These are phyloP conservation scores for Aspergillus intermedius DNA, from an alignment of 2,329 filamentous ascomycete genomes.

Conservation along the genomic window DNA sequence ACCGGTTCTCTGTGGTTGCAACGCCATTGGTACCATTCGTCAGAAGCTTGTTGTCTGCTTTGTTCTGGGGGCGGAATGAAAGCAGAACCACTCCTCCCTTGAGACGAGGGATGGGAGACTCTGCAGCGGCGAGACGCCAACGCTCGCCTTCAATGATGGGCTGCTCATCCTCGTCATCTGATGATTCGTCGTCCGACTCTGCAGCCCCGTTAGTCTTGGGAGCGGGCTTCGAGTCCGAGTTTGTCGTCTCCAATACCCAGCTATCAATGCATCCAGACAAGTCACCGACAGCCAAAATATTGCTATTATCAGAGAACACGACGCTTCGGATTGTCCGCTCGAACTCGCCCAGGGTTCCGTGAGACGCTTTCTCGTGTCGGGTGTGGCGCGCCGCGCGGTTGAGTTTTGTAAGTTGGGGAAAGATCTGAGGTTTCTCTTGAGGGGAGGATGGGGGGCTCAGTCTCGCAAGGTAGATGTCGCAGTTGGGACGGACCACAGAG, in stretches of 20 bases:
- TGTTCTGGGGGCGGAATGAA: conserved; percentile 54
- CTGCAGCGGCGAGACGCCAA: conserved; percentile 70
- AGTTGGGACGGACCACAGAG: conserved; percentile 53
- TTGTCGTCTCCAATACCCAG: conserved; percentile 59
- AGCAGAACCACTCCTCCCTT: conserved; percentile 59
- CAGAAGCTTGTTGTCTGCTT: conserved; percentile 16
- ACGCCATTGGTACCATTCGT: conserved; percentile 38
- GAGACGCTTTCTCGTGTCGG: conserved; percentile 43
- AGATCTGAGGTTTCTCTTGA: conserved; percentile 38
- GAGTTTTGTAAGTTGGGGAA: conserved; percentile 40
- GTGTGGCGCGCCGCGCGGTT: conserved; percentile 29
- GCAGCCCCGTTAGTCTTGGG: conserved; percentile 38
- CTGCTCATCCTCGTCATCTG: conserved; percentile 46
- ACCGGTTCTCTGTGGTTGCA: conserved; percentile 46
- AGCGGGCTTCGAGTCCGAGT: conserved; percentile 33
- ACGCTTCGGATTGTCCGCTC: conserved; percentile 67
- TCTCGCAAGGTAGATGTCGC: conserved; percentile 49
- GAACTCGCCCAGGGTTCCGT: conserved; percentile 68
- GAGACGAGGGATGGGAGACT: conserved; percentile 62
- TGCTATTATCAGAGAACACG: conserved; percentile 74
- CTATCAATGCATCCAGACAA: conserved; percentile 80
- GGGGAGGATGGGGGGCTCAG: conserved; percentile 37
- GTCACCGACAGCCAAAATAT: conserved; percentile 71
- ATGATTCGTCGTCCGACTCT: conserved; percentile 42
- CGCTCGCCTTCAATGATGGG: conserved; percentile 53